Evolutionary conservation across 441 rosid genomes (phyloP).

Genomic region (Corymbia calophylla): DNA sequence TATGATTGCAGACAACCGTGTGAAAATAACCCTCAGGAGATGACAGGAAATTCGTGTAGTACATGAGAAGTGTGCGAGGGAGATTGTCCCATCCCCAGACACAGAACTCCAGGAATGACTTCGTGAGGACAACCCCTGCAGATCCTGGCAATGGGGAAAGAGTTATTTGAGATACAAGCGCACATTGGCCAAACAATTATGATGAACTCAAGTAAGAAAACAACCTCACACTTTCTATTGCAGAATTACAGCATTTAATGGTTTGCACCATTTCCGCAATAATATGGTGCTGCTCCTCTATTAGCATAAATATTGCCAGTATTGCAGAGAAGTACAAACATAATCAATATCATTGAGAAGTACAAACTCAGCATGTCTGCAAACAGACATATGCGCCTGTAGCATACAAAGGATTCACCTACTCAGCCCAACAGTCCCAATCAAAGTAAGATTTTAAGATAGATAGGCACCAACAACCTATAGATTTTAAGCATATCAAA

Average conservation of each 20-base stretch:
- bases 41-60: conserved; percentile 70
- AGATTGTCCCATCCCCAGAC: conserved; percentile 95
- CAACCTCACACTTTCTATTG: not conserved
- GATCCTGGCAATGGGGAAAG: conserved; percentile 43
- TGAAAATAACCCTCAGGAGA: conserved; percentile 84
- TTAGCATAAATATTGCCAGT: not conserved
- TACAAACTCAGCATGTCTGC: not conserved
- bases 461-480: not conserved
- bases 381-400: not conserved
- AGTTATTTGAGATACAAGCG: not conserved
- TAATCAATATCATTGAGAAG: not conserved
- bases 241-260: not conserved
- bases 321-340: not conserved
- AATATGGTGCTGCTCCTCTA: not conserved
- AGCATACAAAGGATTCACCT: not conserved
- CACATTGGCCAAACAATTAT: not conserved
- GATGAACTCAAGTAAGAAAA: not conserved
- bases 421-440: not conserved
- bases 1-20: conserved; percentile 77
- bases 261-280: not conserved
- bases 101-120: conserved; percentile 74
- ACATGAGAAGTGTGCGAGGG: conserved; percentile 86
- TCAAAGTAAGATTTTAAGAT: not conserved
- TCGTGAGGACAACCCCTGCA: conserved; percentile 59
- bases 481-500: not conserved